phyloP scores from a whole-genome alignment of 2,329 filamentous ascomycete species.

The Thelonectria olida region DNA sequence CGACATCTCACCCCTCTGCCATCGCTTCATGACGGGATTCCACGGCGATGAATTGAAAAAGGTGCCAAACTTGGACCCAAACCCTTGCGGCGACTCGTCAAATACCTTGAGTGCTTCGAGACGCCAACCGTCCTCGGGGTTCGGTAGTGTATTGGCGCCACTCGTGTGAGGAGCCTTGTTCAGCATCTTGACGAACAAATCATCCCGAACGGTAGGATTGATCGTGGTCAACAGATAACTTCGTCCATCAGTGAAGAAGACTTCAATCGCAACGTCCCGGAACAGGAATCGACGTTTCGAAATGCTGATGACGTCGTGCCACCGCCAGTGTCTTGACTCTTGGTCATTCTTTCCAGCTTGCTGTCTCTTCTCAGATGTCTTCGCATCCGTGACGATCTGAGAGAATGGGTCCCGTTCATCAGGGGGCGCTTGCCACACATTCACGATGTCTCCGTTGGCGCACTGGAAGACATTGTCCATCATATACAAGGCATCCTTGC shows the following conservation, averaged over 20 bases:
- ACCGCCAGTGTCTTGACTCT: conserved; percentile 90
- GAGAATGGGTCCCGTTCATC: conserved; percentile 97
- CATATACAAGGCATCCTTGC: conserved; percentile 91
- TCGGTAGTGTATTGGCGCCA: conserved; percentile 73
- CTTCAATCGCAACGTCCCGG: conserved; percentile 93
- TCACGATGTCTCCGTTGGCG: conserved; percentile 94
- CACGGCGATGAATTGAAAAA: conserved; percentile 87
- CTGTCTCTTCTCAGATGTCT: conserved; percentile 68
- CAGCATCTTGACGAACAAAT: conserved; percentile 79
- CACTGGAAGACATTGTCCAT: conserved; percentile 97
- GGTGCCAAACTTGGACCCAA: conserved; percentile 90
- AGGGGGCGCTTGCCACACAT: conserved; percentile 90
- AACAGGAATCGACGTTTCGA: conserved; percentile 96
- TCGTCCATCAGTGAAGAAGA: conserved; percentile 96
- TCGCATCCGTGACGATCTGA: conserved; percentile 83
- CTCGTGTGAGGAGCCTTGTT: conserved; percentile 83
- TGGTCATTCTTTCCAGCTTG: conserved; percentile 70
- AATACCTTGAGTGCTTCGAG: conserved; percentile 81
- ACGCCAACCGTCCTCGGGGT: conserved; percentile 90
- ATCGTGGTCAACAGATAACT: conserved; percentile 93
- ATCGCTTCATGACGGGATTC: conserved; percentile 86
- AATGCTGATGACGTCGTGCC: conserved; percentile 92
- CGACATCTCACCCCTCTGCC: conserved; percentile 93
- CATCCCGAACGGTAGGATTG: conserved; percentile 77
- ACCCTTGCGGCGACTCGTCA: conserved; percentile 67